Base-by-base conservation (phyloP, 306 rosid species). In the Quercus aquifolioides region DNA sequence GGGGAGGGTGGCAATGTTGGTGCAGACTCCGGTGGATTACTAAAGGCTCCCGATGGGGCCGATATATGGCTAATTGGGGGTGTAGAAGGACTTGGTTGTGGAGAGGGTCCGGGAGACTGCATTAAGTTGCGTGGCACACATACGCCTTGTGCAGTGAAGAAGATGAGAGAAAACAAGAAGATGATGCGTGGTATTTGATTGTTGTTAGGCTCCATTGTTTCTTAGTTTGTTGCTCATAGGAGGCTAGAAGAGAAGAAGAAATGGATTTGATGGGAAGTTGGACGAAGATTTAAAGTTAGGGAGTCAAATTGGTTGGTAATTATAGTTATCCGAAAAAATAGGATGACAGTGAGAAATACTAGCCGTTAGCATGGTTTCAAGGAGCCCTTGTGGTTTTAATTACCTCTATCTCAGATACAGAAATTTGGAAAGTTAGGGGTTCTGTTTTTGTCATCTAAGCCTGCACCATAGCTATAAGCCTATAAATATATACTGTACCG, bases 81-180 rank as follows among this genome's bases (percentile, higher is more conserved):
- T 65, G 35, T 31, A 4, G 14, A 10, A 1, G 12, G 11, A 63
- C 20, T 28, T 9, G 14, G 5, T 23, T 49, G 2, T 33, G 77
- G 43, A 15, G 56, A 17, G 65, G 17, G 57, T 2, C 28, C 3
- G 6, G 13, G 54, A 49, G 15, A 13, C 5, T 49, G 19, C n/a
- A 3, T 1, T 1, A 30, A 14, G 63, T 23, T 28, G 23, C 79
- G 57, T 3, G 76, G 72, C 28, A 20, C 55, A 51, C 79, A 74
- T 19, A 38, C 9, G 46, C 74, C 74, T 43, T 62, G 31, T 12
- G 64, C 41, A 30, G 30, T 4, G 62, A 51, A 68, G 84, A 76
- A 41, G 25, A 80, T 3, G 55, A 76, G 14, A 59, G 55, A 58
- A 13, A 84, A 63, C 28, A 80, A 55, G 6, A 69, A 43, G 28